Conservation (phyloP, 75 land plant genomes). For the Picea sitchensis region DNA sequence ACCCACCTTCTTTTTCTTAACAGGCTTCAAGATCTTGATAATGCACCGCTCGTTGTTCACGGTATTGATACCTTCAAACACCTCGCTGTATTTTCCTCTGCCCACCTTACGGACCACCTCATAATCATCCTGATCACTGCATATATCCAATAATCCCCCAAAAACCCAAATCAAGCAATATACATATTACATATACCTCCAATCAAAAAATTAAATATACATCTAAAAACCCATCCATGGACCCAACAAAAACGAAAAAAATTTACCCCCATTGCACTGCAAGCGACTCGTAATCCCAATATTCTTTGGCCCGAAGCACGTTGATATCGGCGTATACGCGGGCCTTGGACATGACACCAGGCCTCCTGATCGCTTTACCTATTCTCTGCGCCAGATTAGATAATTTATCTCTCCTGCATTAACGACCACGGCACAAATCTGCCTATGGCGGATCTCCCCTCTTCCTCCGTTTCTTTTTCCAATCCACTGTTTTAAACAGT, state of each 20-base stretch:
- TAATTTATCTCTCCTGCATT: too few relatives aligned
- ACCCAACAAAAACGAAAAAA: too few relatives aligned
- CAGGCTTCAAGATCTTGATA: constrained; percentile 85
- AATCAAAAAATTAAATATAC: not conserved
- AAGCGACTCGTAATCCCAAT: constrained; percentile 73
- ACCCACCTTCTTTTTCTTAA: constrained; percentile 81
- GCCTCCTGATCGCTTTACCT: constrained; percentile 41
- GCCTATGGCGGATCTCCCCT: too few relatives aligned
- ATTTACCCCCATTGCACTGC: constrained; percentile 66
- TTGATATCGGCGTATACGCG: constrained; percentile 65
- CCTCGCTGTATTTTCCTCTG: constrained; percentile 88
- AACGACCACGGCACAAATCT: too few relatives aligned
- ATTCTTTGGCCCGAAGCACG: constrained; percentile 56
- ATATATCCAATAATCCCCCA: not conserved
- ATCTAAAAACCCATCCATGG: too few relatives aligned
- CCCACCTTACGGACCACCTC: constrained; percentile 93
- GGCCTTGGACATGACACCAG: constrained; percentile 59
- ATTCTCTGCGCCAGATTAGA: constrained; percentile 40
- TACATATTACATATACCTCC: not conserved
- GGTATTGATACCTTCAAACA: constrained; percentile 67
- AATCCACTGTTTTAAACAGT: too few relatives aligned
- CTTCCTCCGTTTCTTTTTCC: too few relatives aligned
- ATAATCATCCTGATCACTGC: constrained; percentile 81
- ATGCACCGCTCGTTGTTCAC: constrained; percentile 51
- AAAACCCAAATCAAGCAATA: too few relatives aligned